Evolutionary conservation across 2,329 filamentous ascomycete species (phyloP).

Genomic region (Penicillium sp.): DNA sequence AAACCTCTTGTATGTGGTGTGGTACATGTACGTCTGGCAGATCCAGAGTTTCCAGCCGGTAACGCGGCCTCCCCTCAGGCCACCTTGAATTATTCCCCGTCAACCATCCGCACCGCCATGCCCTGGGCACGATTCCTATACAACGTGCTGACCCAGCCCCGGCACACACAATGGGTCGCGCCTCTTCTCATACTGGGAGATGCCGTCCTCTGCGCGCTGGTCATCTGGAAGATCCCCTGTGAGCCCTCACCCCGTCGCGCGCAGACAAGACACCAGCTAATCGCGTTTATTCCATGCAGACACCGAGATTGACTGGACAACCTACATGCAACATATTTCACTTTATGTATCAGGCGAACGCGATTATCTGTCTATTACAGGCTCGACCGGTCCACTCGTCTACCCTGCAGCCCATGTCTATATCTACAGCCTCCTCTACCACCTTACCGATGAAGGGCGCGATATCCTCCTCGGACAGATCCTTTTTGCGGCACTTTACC

Average conservation of each 20-base stretch:
- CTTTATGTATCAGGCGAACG: constrained; percentile 80
- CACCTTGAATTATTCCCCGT: constrained; percentile 19
- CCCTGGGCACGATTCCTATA: constrained; percentile 31
- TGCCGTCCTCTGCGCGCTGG: constrained; percentile 65
- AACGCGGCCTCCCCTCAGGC: constrained; percentile 11
- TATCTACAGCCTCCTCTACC: constrained; percentile 77
- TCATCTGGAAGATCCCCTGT: constrained; percentile 85
- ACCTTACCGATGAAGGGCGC: constrained; percentile 69
- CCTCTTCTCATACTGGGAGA: constrained; percentile 68
- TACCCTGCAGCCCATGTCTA: constrained; percentile 95
- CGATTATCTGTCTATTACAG: constrained; percentile 81
- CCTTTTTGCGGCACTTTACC: constrained; percentile 76
- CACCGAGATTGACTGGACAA: constrained; percentile 96
- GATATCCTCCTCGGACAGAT: constrained; percentile 79
- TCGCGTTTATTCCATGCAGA: constrained; percentile 52
- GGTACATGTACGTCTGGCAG: not conserved
- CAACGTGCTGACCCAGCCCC: constrained; percentile 52
- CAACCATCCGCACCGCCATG: constrained; percentile 28
- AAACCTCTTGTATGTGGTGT: no score
- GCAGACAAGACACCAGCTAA: constrained; percentile 15
- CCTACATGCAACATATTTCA: constrained; percentile 91
- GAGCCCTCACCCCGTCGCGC: constrained; percentile 36
- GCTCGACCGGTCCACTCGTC: constrained; percentile 86
- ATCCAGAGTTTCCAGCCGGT: not conserved
- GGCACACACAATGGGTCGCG: constrained; percentile 61